Conservation (phyloP, 2,329 filamentous ascomycete species). For the Pseudocercospora musae region DNA sequence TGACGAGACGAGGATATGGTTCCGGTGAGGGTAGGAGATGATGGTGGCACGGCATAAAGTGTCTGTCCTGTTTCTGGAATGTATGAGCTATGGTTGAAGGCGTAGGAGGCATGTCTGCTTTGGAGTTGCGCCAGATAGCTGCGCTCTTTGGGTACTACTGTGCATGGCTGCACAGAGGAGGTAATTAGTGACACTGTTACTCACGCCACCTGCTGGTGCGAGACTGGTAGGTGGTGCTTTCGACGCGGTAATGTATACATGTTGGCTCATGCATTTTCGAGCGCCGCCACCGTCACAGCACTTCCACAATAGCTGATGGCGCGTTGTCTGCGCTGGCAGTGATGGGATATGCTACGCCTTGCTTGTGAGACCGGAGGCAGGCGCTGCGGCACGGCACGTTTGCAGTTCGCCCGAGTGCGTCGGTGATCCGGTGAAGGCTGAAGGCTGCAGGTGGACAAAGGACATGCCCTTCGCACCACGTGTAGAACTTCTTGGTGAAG, state of each 20-base stretch:
- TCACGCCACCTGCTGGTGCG: neutral
- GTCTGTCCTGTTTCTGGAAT: neutral
- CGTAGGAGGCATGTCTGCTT: neutral
- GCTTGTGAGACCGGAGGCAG: neutral
- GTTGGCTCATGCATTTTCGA: neutral
- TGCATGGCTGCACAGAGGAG: neutral
- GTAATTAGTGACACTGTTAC: neutral
- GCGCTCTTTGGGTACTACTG: neutral
- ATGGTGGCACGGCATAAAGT: neutral
- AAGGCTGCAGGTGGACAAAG: too few species aligned
- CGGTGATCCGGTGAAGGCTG: neutral
- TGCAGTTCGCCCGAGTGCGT: conserved; percentile 1
- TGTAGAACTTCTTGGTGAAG: neutral
- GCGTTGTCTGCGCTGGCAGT: neutral
- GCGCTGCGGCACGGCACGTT: neutral
- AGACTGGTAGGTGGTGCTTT: neutral
- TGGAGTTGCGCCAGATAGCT: neutral
- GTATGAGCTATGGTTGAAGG: neutral
- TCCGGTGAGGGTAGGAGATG: neutral
- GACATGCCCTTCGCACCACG: neutral
- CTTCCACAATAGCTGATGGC: neutral
- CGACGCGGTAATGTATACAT: neutral
- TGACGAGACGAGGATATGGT: neutral
- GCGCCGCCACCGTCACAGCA: neutral
- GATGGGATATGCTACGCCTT: neutral